phyloP scores from a whole-genome alignment of 1,284 basidiomycete species.

The Papiliotrema laurentii region DNA sequence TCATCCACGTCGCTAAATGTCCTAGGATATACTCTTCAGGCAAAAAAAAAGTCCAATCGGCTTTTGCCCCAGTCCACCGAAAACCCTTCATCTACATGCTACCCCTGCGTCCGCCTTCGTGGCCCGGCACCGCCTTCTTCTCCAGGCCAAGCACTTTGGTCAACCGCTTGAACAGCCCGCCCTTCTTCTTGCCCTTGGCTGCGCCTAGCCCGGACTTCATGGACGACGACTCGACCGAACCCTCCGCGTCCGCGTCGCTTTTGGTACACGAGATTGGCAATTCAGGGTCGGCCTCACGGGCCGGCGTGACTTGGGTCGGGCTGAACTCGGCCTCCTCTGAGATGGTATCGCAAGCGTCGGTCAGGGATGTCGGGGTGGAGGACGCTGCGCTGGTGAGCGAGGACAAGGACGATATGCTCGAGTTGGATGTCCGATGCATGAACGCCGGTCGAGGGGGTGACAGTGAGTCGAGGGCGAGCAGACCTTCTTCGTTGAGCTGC shows the following conservation, averaged over 20 bases:
- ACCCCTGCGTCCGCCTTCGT: slow-evolving; percentile 5
- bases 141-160: slow-evolving; percentile 23
- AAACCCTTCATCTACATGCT: slow-evolving; percentile 1
- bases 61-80: no score
- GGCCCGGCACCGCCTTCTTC: slow-evolving; percentile 17
- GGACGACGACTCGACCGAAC: slow-evolving; percentile 16
- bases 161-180: slow-evolving; percentile 28
- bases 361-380: slow-evolving; percentile 13
- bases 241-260: slow-evolving; percentile 26
- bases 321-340: slow-evolving; percentile 5
- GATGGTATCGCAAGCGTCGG: slow-evolving; percentile 18
- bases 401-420: slow-evolving; percentile 21
- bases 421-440: slow-evolving; percentile 16
- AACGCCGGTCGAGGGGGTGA: slow-evolving; percentile 28
- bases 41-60: no score
- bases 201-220: slow-evolving; percentile 9
- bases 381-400: slow-evolving; percentile 8
- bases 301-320: background rate
- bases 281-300: slow-evolving; percentile 2
- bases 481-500: slow-evolving; percentile 21
- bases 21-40: no score
- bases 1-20: no score
- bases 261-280: slow-evolving; percentile 21
- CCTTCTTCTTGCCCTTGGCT: slow-evolving; percentile 12
- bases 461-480: slow-evolving; percentile 16